A percentile compares a stretch with the other conserved stretches of the same genome.
phyloP scores from a whole-genome alignment of 306 rosid genomes.

The Acacia acuminata region DNA sequence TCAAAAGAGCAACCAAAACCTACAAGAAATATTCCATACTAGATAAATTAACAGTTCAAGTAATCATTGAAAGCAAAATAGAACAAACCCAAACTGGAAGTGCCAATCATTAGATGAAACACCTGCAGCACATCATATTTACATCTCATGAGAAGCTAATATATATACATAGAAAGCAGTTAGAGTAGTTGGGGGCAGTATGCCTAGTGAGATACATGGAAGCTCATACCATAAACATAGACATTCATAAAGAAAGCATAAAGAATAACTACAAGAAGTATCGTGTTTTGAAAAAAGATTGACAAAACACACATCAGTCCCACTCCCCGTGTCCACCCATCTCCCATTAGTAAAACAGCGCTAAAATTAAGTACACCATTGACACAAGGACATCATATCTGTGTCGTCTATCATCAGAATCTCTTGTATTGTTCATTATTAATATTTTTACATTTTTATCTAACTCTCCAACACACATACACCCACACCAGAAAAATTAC shows the following conservation, averaged over 20 bases:
- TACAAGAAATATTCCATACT: conserved; percentile 1
- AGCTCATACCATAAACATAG: conserved; percentile 7
- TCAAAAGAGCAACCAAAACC: neutral
- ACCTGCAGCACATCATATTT: conserved; percentile 64
- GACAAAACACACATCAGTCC: conserved; percentile 23
- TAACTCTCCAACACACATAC: neutral
- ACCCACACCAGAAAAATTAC: conserved; percentile 5
- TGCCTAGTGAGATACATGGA: conserved; percentile 3
- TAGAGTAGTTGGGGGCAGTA: conserved; percentile 11
- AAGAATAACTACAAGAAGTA: conserved; percentile 27
- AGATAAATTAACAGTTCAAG: conserved; percentile 17
- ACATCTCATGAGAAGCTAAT: conserved; percentile 37
- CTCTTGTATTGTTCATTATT: conserved; percentile 23
- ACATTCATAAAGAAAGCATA: conserved; percentile 11
- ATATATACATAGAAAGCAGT: conserved; percentile 16
- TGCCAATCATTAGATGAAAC: conserved; percentile 89
- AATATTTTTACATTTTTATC: neutral
- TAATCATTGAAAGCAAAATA: conserved; percentile 31
- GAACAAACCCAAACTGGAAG: conserved; percentile 82
- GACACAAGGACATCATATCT: conserved; percentile 10
- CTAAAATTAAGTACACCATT: neutral
- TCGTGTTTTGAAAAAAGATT: neutral
- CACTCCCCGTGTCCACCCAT: conserved; percentile 22
- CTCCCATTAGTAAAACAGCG: neutral
- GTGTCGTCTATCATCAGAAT: conserved; percentile 3